Conservation (phyloP, 768 basidiomycete genomes). For the Mycena capillaripes region DNA sequence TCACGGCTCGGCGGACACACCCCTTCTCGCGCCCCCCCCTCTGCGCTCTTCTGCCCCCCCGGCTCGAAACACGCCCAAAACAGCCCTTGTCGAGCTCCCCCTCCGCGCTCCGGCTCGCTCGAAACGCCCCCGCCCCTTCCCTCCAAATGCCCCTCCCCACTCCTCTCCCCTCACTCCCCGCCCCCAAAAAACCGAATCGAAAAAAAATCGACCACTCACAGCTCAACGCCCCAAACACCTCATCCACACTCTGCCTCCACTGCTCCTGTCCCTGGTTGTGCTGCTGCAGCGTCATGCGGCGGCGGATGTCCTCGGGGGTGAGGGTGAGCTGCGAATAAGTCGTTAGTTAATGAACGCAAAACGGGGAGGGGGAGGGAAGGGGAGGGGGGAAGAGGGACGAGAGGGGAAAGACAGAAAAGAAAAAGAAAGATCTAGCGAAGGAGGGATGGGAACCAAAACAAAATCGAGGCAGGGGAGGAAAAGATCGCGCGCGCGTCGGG, state of each 20-base stretch:
- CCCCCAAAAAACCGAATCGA: not conserved
- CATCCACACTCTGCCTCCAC: slow-evolving; percentile 56
- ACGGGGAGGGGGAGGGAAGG: too few species aligned
- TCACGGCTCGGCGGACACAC: too few species aligned
- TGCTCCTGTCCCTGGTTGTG: not conserved
- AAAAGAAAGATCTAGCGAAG: too few species aligned
- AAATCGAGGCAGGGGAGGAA: too few species aligned
- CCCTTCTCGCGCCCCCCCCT: too few species aligned
- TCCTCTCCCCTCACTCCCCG: not conserved
- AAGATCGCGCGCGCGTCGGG: too few species aligned
- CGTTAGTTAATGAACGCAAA: too few species aligned
- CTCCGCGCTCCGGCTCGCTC: too few species aligned
- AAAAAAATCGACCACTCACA: slow-evolving; percentile 62
- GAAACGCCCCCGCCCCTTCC: not conserved
- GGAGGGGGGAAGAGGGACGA: too few species aligned
- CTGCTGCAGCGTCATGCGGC: slow-evolving; percentile 51
- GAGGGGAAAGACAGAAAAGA: too few species aligned
- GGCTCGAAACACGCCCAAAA: too few species aligned
- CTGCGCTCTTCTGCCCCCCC: not conserved
- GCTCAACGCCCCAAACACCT: slow-evolving; percentile 77
- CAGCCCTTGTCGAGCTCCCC: too few species aligned
- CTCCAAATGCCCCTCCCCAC: not conserved
- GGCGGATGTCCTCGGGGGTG: slow-evolving; percentile 74
- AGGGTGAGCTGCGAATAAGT: slow-evolving; percentile 53
- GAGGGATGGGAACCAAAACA: not conserved